Evolutionary conservation across 2,329 filamentous ascomycete species (phyloP).

Genomic region (Arthrobotrys pseudoclavata): DNA sequence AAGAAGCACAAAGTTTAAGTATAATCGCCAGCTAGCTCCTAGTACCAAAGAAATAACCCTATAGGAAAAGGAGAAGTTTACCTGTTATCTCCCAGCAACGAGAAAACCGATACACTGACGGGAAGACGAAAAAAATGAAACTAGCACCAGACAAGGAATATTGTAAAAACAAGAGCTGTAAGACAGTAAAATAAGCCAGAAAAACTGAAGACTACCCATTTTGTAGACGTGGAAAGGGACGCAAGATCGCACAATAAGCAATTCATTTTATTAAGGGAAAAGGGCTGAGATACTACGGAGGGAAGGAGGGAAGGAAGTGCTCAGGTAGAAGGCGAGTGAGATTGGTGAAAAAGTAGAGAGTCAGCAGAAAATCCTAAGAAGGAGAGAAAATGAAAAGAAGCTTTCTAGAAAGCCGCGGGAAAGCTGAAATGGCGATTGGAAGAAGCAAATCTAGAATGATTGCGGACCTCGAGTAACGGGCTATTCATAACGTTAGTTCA

Average conservation of each 20-base stretch:
- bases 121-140: not conserved
- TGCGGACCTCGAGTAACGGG: constrained; percentile 45
- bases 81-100: constrained; percentile 19
- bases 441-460: constrained; percentile 34
- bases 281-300: not conserved
- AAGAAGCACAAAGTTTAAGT: not conserved
- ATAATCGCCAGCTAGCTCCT: constrained; percentile 16
- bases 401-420: not conserved
- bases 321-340: not conserved
- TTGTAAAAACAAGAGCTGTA: not conserved
- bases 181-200: constrained; percentile 5
- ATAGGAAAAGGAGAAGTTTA: constrained; percentile 27
- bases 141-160: constrained; percentile 16
- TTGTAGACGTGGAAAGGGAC: not conserved
- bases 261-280: not conserved
- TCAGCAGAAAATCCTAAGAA: not conserved
- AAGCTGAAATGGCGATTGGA: not conserved
- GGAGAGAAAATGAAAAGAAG: not conserved
- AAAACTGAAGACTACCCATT: constrained; percentile 12
- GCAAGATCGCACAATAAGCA: constrained; percentile 2
- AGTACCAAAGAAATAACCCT: constrained; percentile 22
- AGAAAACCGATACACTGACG: constrained; percentile 18
- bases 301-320: not conserved
- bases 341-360: not conserved
- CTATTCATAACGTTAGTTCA: constrained; percentile 33